A percentile compares a stretch with the other conserved stretches of the same genome.
phyloP scores from a whole-genome alignment of 768 basidiomycete genomes.

The Kondoa malvinella region DNA sequence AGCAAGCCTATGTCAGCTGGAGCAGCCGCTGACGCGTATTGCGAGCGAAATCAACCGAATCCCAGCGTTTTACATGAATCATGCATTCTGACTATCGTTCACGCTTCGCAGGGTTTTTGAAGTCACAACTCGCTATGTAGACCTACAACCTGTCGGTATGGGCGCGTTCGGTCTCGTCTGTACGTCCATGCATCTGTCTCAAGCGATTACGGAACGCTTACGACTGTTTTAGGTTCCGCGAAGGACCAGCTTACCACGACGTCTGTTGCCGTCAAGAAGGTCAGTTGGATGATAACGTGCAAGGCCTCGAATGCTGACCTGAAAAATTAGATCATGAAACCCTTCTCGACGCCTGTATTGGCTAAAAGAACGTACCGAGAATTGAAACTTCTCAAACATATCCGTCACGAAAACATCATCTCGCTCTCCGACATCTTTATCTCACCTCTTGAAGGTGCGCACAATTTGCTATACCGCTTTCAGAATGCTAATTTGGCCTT shows the following conservation, averaged over 20 bases:
- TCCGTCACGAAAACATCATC: constrained; percentile 99
- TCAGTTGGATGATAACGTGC: not conserved
- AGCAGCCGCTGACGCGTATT: no score
- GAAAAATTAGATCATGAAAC: constrained; percentile 71
- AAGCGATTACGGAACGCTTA: constrained; percentile 41
- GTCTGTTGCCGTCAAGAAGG: constrained; percentile 93
- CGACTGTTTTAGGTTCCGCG: constrained; percentile 71
- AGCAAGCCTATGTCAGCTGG: no score
- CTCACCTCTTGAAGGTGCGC: constrained; percentile 62
- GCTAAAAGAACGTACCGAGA: constrained; percentile 95
- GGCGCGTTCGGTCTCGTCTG: constrained; percentile 95
- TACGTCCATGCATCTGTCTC: constrained; percentile 40
- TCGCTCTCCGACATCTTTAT: constrained; percentile 98
- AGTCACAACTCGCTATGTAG: constrained; percentile 71
- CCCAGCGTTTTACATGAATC: no score
- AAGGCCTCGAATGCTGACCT: not conserved
- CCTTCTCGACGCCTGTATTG: constrained; percentile 89
- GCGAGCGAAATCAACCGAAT: no score
- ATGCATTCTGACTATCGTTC: not conserved
- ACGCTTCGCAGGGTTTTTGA: constrained; percentile 73
- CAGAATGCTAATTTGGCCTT: not conserved
- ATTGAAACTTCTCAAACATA: constrained; percentile 92
- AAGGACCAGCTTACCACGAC: constrained; percentile 62
- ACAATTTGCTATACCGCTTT: constrained; percentile 50
- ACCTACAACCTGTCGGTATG: constrained; percentile 98